phyloP scores from a whole-genome alignment of 768 basidiomycete genomes.

The Calocybe gangraenosa region DNA sequence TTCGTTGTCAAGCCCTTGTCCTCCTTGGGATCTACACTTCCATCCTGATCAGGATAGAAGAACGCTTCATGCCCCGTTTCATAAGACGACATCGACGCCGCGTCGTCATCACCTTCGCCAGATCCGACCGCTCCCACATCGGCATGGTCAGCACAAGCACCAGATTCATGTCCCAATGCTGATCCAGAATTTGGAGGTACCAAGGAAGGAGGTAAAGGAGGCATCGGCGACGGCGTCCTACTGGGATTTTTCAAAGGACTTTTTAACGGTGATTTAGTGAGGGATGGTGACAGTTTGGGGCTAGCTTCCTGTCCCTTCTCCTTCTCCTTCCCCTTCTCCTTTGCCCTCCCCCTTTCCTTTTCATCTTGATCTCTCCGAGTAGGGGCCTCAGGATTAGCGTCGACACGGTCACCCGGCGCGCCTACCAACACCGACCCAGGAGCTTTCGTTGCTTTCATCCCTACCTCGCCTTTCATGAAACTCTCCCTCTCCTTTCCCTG shows the following conservation, averaged over 20 bases:
- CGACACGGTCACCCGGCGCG: not conserved
- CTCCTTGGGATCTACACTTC: not conserved
- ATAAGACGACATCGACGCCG: slow-evolving; percentile 56
- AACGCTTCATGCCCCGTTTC: slow-evolving; percentile 61
- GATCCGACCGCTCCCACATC: slow-evolving; percentile 19
- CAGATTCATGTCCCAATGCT: not conserved
- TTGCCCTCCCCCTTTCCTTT: not conserved
- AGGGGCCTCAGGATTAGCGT: not conserved
- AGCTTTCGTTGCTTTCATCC: slow-evolving; percentile 22
- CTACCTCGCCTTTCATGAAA: not conserved
- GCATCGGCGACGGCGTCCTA: slow-evolving; percentile 44
- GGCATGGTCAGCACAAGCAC: not conserved
- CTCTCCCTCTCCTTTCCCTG: slow-evolving; percentile 6
- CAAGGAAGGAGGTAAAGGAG: not conserved
- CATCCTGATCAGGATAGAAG: slow-evolving; percentile 30
- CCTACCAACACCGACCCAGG: slow-evolving; percentile 33
- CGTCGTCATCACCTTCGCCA: slow-evolving; percentile 30
- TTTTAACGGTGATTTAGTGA: slow-evolving; percentile 44
- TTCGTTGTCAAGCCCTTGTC: no score
- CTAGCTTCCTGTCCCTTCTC: slow-evolving; percentile 21
- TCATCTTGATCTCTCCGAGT: not conserved
- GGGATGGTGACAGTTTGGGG: no score
- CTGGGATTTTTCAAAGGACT: slow-evolving; percentile 59
- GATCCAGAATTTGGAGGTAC: not conserved
- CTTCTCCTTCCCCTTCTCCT: not conserved